These are phyloP conservation scores for Monosporozyma siamensis DNA, from an alignment of 805 yeast genomes.

Conservation along the genomic window DNA sequence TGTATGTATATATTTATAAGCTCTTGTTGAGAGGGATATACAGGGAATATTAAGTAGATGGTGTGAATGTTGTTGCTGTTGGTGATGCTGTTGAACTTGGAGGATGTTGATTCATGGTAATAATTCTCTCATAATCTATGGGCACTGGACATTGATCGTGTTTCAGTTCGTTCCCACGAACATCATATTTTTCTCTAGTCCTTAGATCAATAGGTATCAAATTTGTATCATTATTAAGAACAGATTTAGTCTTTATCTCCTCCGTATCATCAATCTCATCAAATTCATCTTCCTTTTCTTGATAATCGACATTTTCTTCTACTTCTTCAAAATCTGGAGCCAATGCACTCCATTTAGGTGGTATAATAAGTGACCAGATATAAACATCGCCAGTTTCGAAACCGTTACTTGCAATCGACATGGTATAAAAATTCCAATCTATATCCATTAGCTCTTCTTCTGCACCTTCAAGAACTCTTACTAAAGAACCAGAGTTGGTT, in stretches of 20 bases:
- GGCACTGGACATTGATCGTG: slow-evolving; percentile 55
- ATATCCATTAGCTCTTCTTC: slow-evolving; percentile 75
- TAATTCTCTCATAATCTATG: slow-evolving; percentile 29
- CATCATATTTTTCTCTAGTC: slow-evolving; percentile 56
- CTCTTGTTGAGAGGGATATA: no score
- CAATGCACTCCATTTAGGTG: slow-evolving; percentile 92
- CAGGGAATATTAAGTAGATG: neutral
- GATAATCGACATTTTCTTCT: slow-evolving; percentile 82
- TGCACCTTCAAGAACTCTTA: slow-evolving; percentile 84
- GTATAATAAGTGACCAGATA: slow-evolving; percentile 71
- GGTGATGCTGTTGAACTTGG: no score
- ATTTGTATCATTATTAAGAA: slow-evolving; percentile 47
- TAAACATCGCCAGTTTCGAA: slow-evolving; percentile 76
- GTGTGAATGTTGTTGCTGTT: no score
- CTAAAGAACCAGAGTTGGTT: slow-evolving; percentile 75
- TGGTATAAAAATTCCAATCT: slow-evolving; percentile 73
- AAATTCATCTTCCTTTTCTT: slow-evolving; percentile 86
- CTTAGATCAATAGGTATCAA: slow-evolving; percentile 54
- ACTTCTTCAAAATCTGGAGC: slow-evolving; percentile 95
- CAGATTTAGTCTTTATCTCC: slow-evolving; percentile 39
- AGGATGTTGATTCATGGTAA: slow-evolving; percentile 14
- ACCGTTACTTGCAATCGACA: slow-evolving; percentile 75
- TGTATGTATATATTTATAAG: neutral
- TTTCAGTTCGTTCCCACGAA: slow-evolving; percentile 54
- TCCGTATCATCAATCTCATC: slow-evolving; percentile 64